A percentile compares a stretch with the other conserved stretches of the same genome.
These are phyloP conservation scores for Fusarium avenaceum DNA, from an alignment of 2,329 filamentous ascomycete species.

Conservation along the genomic window DNA sequence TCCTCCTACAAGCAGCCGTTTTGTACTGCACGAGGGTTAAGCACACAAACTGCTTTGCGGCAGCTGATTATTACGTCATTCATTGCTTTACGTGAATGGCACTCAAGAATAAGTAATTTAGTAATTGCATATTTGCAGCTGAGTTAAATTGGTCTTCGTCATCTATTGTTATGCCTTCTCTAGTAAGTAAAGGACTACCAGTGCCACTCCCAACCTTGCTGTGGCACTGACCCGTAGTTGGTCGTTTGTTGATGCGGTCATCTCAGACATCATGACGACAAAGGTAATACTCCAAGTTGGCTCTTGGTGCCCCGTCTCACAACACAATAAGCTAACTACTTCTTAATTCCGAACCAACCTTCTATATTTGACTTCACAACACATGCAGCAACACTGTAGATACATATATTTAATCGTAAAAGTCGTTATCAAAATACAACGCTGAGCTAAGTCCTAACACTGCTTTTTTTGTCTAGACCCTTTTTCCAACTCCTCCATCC, in stretches of 20 bases:
- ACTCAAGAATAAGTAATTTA: neutral
- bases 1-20: too few relatives aligned
- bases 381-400: neutral
- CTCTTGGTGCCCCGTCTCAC: neutral
- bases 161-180: constrained; percentile 32
- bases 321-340: neutral
- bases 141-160: constrained; percentile 45
- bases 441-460: constrained; percentile 18
- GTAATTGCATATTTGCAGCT: neutral
- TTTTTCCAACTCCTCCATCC: constrained; percentile 8
- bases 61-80: neutral
- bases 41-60: too few relatives aligned
- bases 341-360: neutral
- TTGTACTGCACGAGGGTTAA: too few relatives aligned
- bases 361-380: neutral
- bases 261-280: constrained; percentile 38
- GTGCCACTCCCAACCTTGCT: constrained; percentile 8
- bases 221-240: constrained; percentile 16
- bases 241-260: constrained; percentile 17
- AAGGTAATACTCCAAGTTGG: neutral
- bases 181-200: constrained; percentile 3
- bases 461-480: constrained; percentile 39
- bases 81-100: neutral
- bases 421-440: constrained; percentile 17
- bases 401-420: neutral